Evolutionary conservation across 495 filamentous ascomycete genomes (phyloP), one percentile per base, ranked within the genome.

Genomic region (Penicillium odoratum): DNA sequence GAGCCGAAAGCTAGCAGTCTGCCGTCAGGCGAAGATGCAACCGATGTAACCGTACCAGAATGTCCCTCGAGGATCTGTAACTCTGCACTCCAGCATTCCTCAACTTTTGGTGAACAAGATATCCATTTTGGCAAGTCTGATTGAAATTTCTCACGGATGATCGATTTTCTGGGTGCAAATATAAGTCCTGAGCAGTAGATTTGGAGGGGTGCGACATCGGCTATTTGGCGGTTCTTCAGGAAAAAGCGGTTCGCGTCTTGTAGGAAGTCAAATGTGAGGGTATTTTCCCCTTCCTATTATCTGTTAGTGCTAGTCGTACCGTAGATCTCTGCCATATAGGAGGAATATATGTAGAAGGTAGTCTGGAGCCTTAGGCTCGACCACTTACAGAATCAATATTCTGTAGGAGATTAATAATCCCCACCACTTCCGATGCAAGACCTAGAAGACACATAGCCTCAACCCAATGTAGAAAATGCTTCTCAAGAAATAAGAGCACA

Each of bases 381-480:
- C 1, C 1, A 21, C 53, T 56, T 38, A 48, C 45, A 16, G 8
- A 28, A 48, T 36, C 46, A 13, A 31, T 18, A 1, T n/a, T 10
- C 29, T 48, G 30, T 0, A 56, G 45, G 0, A 38, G 48, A 51
- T 51, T 10, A 43, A 58, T 11, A 13, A 58, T 52, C 4, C 40
- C 48, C 10, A 52, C 7, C 13, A 58, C 38, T 36, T 58, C 55
- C 10, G 29, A 45, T 10, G 31, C n/a, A 51, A 52, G 38, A 25
- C 68, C 67, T 7, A 78, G 9, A 28, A 79, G 58, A 55, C 68
- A 63, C 51, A 78, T 55, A 34, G 69, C 73, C 64, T 80, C 73
- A 25, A 79, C 38, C 76, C 70, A 78, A 56, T 71, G 63, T 25
- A 82, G 68, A 45, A 82, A 71, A 64, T 80, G 68, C 55, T 15